Conservation (phyloP, 1,139 yeast genomes). For the Magnusiomyces clavatus region DNA sequence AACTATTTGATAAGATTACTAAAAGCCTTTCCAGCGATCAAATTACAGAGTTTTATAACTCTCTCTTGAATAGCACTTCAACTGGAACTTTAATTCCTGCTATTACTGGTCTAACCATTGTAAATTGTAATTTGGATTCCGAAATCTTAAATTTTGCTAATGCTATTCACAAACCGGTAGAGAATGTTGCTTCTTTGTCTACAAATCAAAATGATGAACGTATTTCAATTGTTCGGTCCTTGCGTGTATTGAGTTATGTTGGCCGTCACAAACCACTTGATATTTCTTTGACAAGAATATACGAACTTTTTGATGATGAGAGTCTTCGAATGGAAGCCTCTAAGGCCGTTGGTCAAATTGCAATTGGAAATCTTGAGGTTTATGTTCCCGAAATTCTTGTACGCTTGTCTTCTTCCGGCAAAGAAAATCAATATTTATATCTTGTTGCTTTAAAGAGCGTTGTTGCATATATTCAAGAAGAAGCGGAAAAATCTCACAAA, state of each 20-base stretch:
- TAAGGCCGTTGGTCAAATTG: slow-evolving; percentile 46
- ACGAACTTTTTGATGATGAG: slow-evolving; percentile 34
- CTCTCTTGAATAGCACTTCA: background rate
- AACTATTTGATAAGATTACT: slow-evolving; percentile 3
- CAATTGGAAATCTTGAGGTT: slow-evolving; percentile 34
- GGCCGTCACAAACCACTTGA: slow-evolving; percentile 32
- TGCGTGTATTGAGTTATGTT: slow-evolving; percentile 43
- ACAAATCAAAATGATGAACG: background rate
- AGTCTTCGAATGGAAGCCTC: slow-evolving; percentile 42
- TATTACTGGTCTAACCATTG: slow-evolving; percentile 12
- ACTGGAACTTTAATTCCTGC: slow-evolving; percentile 15
- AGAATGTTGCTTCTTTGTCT: too few species aligned
- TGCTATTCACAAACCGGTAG: slow-evolving; percentile 5
- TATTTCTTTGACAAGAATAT: slow-evolving; percentile 31
- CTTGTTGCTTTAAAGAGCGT: slow-evolving; percentile 38
- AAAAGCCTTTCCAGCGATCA: background rate
- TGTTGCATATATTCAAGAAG: slow-evolving; percentile 20
- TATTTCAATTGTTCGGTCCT: slow-evolving; percentile 13
- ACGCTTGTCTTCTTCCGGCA: slow-evolving; percentile 19
- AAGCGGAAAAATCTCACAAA: slow-evolving; percentile 15
- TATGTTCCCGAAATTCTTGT: slow-evolving; percentile 34
- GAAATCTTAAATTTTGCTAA: slow-evolving; percentile 5
- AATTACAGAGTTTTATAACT: background rate
- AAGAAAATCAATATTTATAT: slow-evolving; percentile 29
- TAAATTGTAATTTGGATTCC: slow-evolving; percentile 7